Base-by-base conservation (phyloP, 129 eudicot genomes). In the Flaveria brownii region DNA sequence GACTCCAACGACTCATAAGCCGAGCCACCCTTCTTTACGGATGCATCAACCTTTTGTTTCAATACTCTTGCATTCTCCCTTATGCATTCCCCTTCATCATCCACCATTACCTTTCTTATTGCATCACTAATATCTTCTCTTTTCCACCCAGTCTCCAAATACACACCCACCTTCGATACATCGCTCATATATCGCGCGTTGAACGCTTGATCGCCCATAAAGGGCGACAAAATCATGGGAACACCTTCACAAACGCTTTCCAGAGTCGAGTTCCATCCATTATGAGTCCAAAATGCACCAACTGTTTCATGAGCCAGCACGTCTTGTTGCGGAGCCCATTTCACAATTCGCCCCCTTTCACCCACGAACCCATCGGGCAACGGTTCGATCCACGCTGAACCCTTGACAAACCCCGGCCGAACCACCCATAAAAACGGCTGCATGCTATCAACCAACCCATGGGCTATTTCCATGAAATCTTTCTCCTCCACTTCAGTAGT, bases 221-320 rank as follows among this genome's bases (percentile, higher is more conserved):
- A 70, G 0, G 90, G 79, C 43, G 83, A 86, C 70, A 83, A 86
- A n/a, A 83, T 78, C 90, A 86, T 86, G 8, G 87, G 85, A 65
- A 82, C 89, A 0, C 89, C 89, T 67, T 84, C 89, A 75, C 78
- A 72, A 15, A 86, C 72, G 69, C 87, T 86, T 66, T 86, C 89
- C 26, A 86, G 0, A 2, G 87, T 82, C 25, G 89, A 86, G 52
- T 86, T 86, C 90, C 90, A 86, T 62, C 90, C 87, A 14, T 67
- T 86, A 16, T 86, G 90, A 52, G 90, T 86, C 85, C 85, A 72
- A 81, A 86, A 86, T 0, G 75, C 87, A 2, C 89, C 87, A 0
- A 45, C 45, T 3, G 89, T 80, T 51, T 62, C 45, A 61, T 86
- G 87, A 12, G 83, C 87, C 26, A 86, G 43, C 9, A 86, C 89